A percentile compares a stretch with the other conserved stretches of the same genome.
phyloP scores from a whole-genome alignment of 495 filamentous ascomycete genomes.

The Penicillium alfredii region DNA sequence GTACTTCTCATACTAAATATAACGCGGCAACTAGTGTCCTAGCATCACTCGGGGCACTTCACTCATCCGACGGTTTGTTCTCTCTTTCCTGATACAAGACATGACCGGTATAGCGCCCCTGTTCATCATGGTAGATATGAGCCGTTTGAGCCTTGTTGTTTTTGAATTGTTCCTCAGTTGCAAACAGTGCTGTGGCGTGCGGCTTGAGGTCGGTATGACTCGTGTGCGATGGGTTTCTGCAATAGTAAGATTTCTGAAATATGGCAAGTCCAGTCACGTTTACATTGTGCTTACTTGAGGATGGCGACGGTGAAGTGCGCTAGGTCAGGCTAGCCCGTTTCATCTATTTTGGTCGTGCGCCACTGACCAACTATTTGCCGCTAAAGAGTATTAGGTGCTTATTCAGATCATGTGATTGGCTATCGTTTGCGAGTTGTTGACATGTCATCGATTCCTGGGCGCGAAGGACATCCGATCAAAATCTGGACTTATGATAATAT shows the following conservation, averaged over 20 bases:
- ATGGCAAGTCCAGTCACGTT: not conserved
- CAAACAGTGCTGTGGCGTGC: slow-evolving; percentile 12
- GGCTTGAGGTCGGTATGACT: slow-evolving; percentile 14
- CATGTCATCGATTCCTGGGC: slow-evolving; percentile 9
- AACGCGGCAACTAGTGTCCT: not conserved
- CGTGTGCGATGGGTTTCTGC: slow-evolving; percentile 15
- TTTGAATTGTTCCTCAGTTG: slow-evolving; percentile 16
- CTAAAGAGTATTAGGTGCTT: not conserved
- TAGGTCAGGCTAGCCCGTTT: too few relatives aligned
- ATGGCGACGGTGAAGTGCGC: too few relatives aligned
- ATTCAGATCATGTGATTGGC: slow-evolving; percentile 11
- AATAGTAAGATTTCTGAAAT: slow-evolving; percentile 10
- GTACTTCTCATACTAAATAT: slow-evolving; percentile 1
- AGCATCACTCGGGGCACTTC: not conserved
- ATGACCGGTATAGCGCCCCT: slow-evolving; percentile 13
- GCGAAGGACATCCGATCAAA: slow-evolving; percentile 6
- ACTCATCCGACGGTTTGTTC: slow-evolving; percentile 13
- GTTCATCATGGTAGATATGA: slow-evolving; percentile 15
- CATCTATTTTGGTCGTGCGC: slow-evolving; percentile 1
- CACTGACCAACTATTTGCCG: slow-evolving; percentile 4
- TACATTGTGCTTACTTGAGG: too few relatives aligned
- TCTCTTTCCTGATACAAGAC: slow-evolving; percentile 13
- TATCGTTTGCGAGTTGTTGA: slow-evolving; percentile 3
- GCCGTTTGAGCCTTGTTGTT: slow-evolving; percentile 12
- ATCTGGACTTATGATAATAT: too few relatives aligned